These are phyloP conservation scores for Camellia japonica DNA, from an alignment of 148 eudicot genomes.

Conservation along the genomic window DNA sequence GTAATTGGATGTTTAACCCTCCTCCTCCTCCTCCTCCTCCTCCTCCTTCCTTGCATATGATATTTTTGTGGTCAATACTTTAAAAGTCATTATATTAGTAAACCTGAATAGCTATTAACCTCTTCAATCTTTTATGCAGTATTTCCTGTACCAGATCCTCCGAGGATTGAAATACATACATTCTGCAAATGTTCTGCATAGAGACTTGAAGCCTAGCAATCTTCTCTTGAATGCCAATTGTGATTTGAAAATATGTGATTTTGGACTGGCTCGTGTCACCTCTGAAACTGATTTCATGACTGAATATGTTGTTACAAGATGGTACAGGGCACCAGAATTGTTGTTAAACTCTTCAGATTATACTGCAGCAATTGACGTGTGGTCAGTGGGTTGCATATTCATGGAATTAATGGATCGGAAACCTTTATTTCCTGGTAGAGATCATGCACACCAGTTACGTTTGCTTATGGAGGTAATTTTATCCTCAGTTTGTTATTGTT, in stretches of 20 bases:
- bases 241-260: slow-evolving; percentile 94
- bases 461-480: slow-evolving; percentile 77
- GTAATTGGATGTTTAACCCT: too few relatives aligned
- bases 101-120: background rate
- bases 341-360: slow-evolving; percentile 92
- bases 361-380: slow-evolving; percentile 92
- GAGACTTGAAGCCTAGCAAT: slow-evolving; percentile 98
- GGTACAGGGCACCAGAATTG: slow-evolving; percentile 95
- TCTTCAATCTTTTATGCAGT: slow-evolving; percentile 49
- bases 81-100: background rate
- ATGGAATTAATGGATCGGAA: slow-evolving; percentile 97
- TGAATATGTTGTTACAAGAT: slow-evolving; percentile 94
- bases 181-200: slow-evolving; percentile 94
- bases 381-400: slow-evolving; percentile 98
- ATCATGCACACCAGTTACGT: slow-evolving; percentile 93
- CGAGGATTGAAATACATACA: slow-evolving; percentile 97
- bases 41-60: background rate
- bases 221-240: slow-evolving; percentile 94
- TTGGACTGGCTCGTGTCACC: slow-evolving; percentile 94
- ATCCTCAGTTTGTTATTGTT: background rate
- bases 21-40: too few relatives aligned
- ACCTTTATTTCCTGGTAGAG: slow-evolving; percentile 97
- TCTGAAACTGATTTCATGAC: slow-evolving; percentile 96
- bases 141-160: slow-evolving; percentile 95
- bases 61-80: background rate